These are phyloP conservation scores for Davidsoniella australis DNA, from an alignment of 2,329 filamentous ascomycete genomes.

Conservation along the genomic window DNA sequence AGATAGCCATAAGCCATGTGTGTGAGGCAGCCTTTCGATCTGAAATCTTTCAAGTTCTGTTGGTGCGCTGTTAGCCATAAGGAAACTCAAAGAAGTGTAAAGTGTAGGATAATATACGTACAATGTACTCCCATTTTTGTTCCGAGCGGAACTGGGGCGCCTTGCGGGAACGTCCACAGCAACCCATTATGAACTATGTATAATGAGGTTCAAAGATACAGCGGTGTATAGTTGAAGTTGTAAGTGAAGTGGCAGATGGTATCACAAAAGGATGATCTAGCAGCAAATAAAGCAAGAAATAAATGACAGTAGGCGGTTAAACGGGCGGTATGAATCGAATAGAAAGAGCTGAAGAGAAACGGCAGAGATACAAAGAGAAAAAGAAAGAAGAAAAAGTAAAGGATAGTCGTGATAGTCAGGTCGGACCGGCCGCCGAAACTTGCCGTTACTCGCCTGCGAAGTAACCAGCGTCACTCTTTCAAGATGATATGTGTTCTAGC, in stretches of 20 bases:
- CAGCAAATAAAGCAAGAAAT: not conserved
- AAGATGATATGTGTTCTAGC: no score
- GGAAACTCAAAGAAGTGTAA: not conserved
- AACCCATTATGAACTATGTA: conserved; percentile 38
- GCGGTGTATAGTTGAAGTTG: not conserved
- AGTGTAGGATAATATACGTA: conserved; percentile 26
- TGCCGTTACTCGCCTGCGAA: conserved; percentile 13
- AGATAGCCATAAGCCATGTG: conserved; percentile 71
- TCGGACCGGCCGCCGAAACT: conserved; percentile 12
- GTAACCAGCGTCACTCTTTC: conserved; percentile 1
- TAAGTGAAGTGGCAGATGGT: conserved; percentile 7
- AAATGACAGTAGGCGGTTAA: not conserved
- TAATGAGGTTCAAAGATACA: conserved; percentile 10
- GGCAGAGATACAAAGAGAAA: no score
- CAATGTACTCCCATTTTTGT: conserved; percentile 90
- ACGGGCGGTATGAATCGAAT: no score
- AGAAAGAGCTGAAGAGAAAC: no score
- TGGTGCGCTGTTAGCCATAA: conserved; percentile 15
- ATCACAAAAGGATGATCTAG: conserved; percentile 8
- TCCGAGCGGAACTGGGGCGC: conserved; percentile 54
- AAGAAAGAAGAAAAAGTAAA: not conserved
- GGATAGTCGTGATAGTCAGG: conserved; percentile 1
- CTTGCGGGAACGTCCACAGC: conserved; percentile 44
- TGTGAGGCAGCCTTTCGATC: conserved; percentile 59
- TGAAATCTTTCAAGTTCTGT: conserved; percentile 53